Evolutionary conservation across 108 stramenopile genomes (phyloP).

Genomic region (Skeletonema grethae): DNA sequence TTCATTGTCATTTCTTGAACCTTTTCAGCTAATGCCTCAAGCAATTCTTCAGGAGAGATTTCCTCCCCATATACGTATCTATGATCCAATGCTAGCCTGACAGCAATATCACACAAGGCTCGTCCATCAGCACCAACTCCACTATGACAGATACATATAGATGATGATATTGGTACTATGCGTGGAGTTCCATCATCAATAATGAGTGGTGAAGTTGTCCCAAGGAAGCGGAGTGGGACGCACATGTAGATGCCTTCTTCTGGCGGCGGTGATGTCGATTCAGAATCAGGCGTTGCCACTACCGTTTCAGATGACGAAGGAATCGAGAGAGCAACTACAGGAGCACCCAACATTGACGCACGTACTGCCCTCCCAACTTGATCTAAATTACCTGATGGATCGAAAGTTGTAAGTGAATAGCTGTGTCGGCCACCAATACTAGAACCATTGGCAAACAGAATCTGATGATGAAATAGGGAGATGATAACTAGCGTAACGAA

Average conservation of each 20-base stretch:
- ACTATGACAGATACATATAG: slow-evolving; percentile 64
- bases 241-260: slow-evolving; percentile 37
- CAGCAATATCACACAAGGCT: slow-evolving; percentile 65
- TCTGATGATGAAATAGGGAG: neutral
- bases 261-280: neutral
- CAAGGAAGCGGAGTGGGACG: slow-evolving; percentile 26
- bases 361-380: slow-evolving; percentile 92
- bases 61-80: slow-evolving; percentile 72
- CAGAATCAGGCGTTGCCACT: neutral
- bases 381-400: slow-evolving; percentile 86
- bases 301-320: neutral
- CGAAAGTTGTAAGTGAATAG: slow-evolving; percentile 96
- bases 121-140: slow-evolving; percentile 82
- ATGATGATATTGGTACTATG: slow-evolving; percentile 53
- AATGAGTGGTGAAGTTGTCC: slow-evolving; percentile 57
- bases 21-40: slow-evolving; percentile 65
- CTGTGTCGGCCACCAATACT: slow-evolving; percentile 78
- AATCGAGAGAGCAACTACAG: slow-evolving; percentile 61
- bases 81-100: slow-evolving; percentile 71
- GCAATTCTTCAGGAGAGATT: slow-evolving; percentile 58
- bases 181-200: slow-evolving; percentile 81
- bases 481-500: neutral
- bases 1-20: slow-evolving; percentile 87
- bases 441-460: neutral
- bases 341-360: slow-evolving; percentile 71